Conservation (phyloP, 345 rosid genomes). For the Psidium friedrichsthalianum region DNA sequence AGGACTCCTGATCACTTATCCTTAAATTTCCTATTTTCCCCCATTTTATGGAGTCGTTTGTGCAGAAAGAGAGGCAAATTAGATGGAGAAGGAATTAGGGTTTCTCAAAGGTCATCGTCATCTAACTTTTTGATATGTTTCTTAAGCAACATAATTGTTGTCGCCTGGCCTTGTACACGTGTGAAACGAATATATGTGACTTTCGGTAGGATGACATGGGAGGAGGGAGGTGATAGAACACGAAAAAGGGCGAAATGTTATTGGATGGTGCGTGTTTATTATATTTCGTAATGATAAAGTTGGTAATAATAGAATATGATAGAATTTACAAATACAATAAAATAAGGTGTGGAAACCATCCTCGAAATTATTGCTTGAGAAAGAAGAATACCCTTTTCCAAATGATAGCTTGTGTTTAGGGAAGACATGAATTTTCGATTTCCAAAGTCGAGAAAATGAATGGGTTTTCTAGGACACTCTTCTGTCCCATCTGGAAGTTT, state of each 20-base stretch:
- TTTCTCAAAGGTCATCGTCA: neutral
- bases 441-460: neutral
- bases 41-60: neutral
- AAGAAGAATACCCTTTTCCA: neutral
- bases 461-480: neutral
- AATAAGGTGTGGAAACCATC: too few relatives aligned
- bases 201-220: neutral
- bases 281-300: neutral
- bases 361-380: neutral
- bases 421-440: neutral
- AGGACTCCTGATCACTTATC: too few relatives aligned
- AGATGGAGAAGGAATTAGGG: neutral
- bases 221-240: neutral
- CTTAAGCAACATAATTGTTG: neutral
- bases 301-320: neutral
- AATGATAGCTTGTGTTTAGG: neutral
- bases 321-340: neutral
- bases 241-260: too few relatives aligned
- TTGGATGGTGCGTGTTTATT: too few relatives aligned
- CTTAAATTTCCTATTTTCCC: too few relatives aligned
- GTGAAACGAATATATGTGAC: neutral
- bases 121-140: constrained; percentile 1
- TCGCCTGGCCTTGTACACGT: neutral
- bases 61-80: neutral
- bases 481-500: neutral